These are phyloP conservation scores for Encephalitozoon hellem DNA, from an alignment of 371 early-diverging fungal genomes.

Conservation along the genomic window DNA sequence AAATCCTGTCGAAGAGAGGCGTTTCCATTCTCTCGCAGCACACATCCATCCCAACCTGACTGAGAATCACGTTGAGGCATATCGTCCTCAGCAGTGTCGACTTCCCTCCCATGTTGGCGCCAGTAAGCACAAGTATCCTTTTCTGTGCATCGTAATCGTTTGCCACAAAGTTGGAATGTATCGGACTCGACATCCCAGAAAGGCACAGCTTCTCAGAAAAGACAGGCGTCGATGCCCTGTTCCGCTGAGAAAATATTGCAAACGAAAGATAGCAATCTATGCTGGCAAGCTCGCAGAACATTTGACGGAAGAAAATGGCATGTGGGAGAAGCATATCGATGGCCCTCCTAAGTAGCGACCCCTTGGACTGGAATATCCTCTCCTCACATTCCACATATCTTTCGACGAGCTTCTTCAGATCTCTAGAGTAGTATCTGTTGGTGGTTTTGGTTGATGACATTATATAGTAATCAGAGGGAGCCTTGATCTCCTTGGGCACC, in stretches of 20 bases:
- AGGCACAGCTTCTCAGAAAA: slow-evolving; percentile 70
- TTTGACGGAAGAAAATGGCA: slow-evolving; percentile 63
- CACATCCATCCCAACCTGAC: slow-evolving; percentile 91
- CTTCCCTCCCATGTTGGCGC: slow-evolving; percentile 93
- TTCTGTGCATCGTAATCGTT: slow-evolving; percentile 66
- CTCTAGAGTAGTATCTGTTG: slow-evolving; percentile 73
- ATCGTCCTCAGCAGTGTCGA: slow-evolving; percentile 70
- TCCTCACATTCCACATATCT: slow-evolving; percentile 74
- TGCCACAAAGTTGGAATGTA: slow-evolving; percentile 72
- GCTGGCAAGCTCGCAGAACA: slow-evolving; percentile 69
- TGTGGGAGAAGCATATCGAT: slow-evolving; percentile 18
- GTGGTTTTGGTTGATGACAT: slow-evolving; percentile 66
- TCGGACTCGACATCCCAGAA: slow-evolving; percentile 42
- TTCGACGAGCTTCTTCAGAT: slow-evolving; percentile 65
- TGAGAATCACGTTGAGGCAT: slow-evolving; percentile 87
- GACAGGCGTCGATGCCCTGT: background rate
- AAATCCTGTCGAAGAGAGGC: slow-evolving; percentile 77
- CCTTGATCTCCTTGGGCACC: slow-evolving; percentile 66
- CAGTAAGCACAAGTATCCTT: slow-evolving; percentile 82
- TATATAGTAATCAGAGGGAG: slow-evolving; percentile 70
- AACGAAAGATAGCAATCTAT: slow-evolving; percentile 80
- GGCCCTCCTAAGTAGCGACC: slow-evolving; percentile 29
- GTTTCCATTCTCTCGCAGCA: slow-evolving; percentile 65
- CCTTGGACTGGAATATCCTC: slow-evolving; percentile 62
- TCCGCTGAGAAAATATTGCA: slow-evolving; percentile 64